Evolutionary conservation across 495 filamentous ascomycete genomes (phyloP).

Genomic region (Daldinia vernicosa): DNA sequence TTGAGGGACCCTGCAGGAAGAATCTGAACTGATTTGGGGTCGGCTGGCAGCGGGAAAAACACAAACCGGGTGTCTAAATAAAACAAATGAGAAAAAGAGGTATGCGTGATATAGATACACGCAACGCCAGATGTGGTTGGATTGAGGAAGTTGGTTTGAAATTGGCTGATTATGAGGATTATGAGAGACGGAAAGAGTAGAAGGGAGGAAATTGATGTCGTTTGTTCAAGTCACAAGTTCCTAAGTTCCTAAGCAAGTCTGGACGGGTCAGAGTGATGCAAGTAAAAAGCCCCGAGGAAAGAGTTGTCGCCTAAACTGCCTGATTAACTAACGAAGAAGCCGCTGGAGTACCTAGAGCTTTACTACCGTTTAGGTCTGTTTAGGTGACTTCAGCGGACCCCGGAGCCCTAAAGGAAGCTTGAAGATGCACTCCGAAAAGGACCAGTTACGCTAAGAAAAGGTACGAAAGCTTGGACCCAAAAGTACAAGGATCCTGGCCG

Average conservation of each 20-base stretch:
- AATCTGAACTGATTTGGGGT: slow-evolving; percentile 15
- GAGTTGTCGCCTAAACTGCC: slow-evolving; percentile 37
- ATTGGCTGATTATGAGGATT: slow-evolving; percentile 27
- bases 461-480: slow-evolving; percentile 32
- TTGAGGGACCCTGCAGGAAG: slow-evolving; percentile 28
- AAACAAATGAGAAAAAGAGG: slow-evolving; percentile 39
- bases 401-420: slow-evolving; percentile 24
- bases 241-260: too few relatives aligned
- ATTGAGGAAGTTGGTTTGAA: slow-evolving; percentile 10
- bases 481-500: slow-evolving; percentile 7
- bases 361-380: slow-evolving; percentile 13
- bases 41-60: slow-evolving; percentile 28
- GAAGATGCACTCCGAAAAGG: slow-evolving; percentile 38
- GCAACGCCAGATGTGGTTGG: slow-evolving; percentile 10
- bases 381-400: slow-evolving; percentile 10
- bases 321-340: slow-evolving; percentile 20
- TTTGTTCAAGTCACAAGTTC: slow-evolving; percentile 31
- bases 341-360: slow-evolving; percentile 10
- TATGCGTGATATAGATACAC: slow-evolving; percentile 23
- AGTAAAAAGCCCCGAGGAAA: slow-evolving; percentile 20
- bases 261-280: slow-evolving; percentile 42
- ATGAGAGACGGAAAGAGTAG: slow-evolving; percentile 26
- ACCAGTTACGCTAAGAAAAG: slow-evolving; percentile 28
- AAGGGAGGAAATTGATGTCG: slow-evolving; percentile 33
- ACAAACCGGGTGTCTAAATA: slow-evolving; percentile 39